These are phyloP conservation scores for Dittrichia graveolens DNA, from an alignment of 129 eudicot genomes.

Conservation along the genomic window DNA sequence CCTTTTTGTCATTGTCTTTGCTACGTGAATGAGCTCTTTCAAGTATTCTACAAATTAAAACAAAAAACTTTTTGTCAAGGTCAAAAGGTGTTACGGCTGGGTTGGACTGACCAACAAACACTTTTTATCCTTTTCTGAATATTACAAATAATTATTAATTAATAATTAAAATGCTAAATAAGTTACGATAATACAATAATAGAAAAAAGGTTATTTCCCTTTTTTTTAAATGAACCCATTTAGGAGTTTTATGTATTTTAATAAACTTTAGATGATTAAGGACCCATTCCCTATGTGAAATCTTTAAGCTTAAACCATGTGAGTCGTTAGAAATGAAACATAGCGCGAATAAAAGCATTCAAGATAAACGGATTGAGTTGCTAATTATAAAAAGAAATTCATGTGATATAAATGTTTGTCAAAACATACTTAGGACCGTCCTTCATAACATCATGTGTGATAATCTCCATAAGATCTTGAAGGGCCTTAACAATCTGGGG, in stretches of 20 bases:
- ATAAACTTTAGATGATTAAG: background rate
- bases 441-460: constrained; percentile 76
- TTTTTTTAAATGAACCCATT: background rate
- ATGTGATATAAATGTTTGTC: constrained; percentile 13
- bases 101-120: constrained; percentile 5
- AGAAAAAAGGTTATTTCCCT: too few species aligned
- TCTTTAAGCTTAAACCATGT: constrained; percentile 6
- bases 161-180: background rate
- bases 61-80: background rate
- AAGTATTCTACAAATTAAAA: constrained; percentile 48
- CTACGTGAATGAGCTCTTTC: constrained; percentile 42
- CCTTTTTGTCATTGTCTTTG: constrained; percentile 48
- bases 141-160: background rate
- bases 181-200: background rate
- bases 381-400: background rate
- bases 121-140: background rate
- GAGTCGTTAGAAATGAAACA: background rate
- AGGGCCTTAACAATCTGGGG: constrained; percentile 68
- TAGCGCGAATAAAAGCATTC: background rate
- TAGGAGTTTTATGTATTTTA: background rate
- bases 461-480: constrained; percentile 93
- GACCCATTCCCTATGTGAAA: background rate
- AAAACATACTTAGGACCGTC: constrained; percentile 69
- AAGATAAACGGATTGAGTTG: background rate
- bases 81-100: background rate